phyloP scores from a whole-genome alignment of 495 filamentous ascomycete species.

The Xylaria intraflava region DNA sequence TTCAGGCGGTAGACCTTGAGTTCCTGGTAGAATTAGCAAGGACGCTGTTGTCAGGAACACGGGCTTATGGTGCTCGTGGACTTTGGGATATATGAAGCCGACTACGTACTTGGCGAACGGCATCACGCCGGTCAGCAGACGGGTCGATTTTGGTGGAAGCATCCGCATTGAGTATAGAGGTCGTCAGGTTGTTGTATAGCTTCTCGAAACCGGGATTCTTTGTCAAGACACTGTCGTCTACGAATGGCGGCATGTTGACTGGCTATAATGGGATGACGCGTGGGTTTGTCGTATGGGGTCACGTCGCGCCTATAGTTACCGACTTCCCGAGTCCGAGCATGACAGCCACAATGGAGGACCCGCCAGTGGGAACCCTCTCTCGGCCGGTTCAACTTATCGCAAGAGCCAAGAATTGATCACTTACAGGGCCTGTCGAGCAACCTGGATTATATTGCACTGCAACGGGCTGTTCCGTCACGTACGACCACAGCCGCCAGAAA shows the following conservation, averaged over 20 bases:
- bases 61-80: not conserved
- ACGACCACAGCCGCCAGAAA: slow-evolving; percentile 32
- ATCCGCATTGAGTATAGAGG: slow-evolving; percentile 52
- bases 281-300: not conserved
- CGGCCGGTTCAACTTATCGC: too few species aligned
- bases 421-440: too few species aligned
- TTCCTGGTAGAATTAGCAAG: slow-evolving; percentile 22
- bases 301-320: not conserved
- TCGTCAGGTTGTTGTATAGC: slow-evolving; percentile 55
- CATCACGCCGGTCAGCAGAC: slow-evolving; percentile 47
- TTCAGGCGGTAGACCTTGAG: slow-evolving; percentile 35
- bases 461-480: too few species aligned
- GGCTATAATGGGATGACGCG: not conserved
- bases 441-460: too few species aligned
- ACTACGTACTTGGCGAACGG: slow-evolving; percentile 43
- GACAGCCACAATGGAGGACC: too few species aligned
- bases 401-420: too few species aligned
- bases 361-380: too few species aligned
- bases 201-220: slow-evolving; percentile 59
- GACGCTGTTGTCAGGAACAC: not conserved
- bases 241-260: slow-evolving; percentile 55
- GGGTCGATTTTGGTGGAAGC: slow-evolving; percentile 51
- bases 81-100: not conserved
- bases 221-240: slow-evolving; percentile 54
- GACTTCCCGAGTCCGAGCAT: too few species aligned